Evolutionary conservation across 2,329 filamentous ascomycete species (phyloP), one percentile per base, ranked within the genome.

Genomic region (Hymenoscyphus salicellus): DNA sequence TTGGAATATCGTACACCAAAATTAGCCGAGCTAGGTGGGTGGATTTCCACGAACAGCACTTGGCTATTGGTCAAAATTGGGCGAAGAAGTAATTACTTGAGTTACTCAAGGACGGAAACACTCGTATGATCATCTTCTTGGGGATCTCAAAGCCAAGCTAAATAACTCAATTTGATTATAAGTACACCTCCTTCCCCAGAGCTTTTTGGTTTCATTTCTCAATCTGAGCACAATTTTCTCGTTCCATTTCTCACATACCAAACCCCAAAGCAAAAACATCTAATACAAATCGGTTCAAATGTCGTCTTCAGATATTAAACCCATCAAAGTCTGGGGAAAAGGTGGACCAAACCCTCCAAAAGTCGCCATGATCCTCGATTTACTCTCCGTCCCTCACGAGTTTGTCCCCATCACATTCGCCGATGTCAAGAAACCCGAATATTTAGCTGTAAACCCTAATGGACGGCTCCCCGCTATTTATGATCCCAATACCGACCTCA

Each of bases 401-500:
- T 26, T 49, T 28, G 17, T 36, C 17, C 33, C 36, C 23, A 32
- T 63, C 33, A 7, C 36, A 1, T 36, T 58, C n/a, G n/a, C 41
- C 11, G 55, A 58, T 6, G 52, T 59, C 2, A 63, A 63, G 17
- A 59, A 52, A 11, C 55, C 55, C 5, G 55, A 58, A 11, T 63
- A 59, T n/a, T 7, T 52, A 17, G 32, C 28, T 16, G 26, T 63
- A 8, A 63, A 63, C 16, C 61, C 61, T 4, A 63, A 63, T 26
- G 61, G 61, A 4, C 38, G 61, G 16, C 28, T 63, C 1, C 56
- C 61, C 11, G n/a, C 55, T 3, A 58, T 63, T 17, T 28, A 58
- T 5, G 61, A 63, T n/a, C 61, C 61, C 2, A 63, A 63, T 26
- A 58, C 56, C 6, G 30, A 38, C 10, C 20, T 63, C 56, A 63